Evolutionary conservation across 2,329 filamentous ascomycete genomes (phyloP), one percentile per base, ranked within the genome.

Genomic region (Trichocomaceae sp.): DNA sequence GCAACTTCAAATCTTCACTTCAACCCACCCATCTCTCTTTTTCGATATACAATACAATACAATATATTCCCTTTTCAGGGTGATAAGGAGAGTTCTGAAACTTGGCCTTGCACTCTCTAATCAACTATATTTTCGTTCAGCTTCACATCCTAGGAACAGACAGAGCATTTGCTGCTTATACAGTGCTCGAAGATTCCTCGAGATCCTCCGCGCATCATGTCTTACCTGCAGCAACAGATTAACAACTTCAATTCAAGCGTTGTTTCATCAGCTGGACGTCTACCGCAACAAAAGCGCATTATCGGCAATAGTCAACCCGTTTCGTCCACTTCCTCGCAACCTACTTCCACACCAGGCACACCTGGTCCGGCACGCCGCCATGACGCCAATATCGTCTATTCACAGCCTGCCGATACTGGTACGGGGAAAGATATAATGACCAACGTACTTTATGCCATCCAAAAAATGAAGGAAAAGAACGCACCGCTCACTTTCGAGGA

Each of bases 371-470:
- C 84, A 63, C 75, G 77, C 58, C 87, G 87, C 66, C 80, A 84
- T 8, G 79, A 83, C 64, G 64, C 65, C 5, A 71, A 73, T 42
- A 71, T 73, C 42, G 70, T 88, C 52, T 92, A 85, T 73, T 91
- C 88, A 54, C 88, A 91, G 73, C 88, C 88, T 19, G 80, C 82
- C 60, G 84, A 86, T 65, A 88, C 84, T 15, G 86, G 85, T 66
- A 88, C 85, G 51, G 90, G 90, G 61, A 80, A 80, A 57, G 86
- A 92, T 70, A 84, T 93, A 69, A 85, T 90, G 76, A 95, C 90
- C 12, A 88, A 95, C 70, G 85, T 96, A 68, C 83, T 87, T 56
- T 96, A 90, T 73, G 89, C 90, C 19, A 85, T 95, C 68, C 84
- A 91, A 59, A 88, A 90, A 68, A 83, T 96, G 73, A 83, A 83